Base-by-base conservation (phyloP, 2,329 filamentous ascomycete species). In the Geosmithia putterillii region DNA sequence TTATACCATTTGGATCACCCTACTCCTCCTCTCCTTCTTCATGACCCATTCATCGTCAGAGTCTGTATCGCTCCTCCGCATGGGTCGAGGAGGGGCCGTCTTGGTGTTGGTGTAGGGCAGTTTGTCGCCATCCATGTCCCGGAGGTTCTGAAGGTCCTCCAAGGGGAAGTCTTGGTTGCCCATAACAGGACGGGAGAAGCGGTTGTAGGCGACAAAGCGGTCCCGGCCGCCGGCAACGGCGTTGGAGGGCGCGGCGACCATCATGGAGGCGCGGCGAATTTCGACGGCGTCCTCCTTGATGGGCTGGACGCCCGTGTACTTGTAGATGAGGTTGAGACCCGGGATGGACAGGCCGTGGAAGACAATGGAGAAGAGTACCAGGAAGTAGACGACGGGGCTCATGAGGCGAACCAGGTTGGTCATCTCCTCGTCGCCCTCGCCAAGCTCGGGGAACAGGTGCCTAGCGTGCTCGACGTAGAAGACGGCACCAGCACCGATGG, bases 401-500 rank as follows among this genome's bases (percentile, higher is more conserved):
- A 66, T 54, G 3, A 60, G 62, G 1, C 59, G 55, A n/a, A 66
- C 45, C 12, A 70, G 49, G 35, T 58, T 51, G 0, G 52, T 53
- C 47, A 63, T 59, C 36, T 58, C 57, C 12, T 52, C 54, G 47
- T 64, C 63, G 3, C 57, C 60, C 2, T 59, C 44, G 21, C 54
- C 57, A 0, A 55, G 45, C 5, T 58, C 45, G 0, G 64, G 65
- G 45, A 69, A 66, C 4, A 71, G 51, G 10, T 68, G 57, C 7
- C 58, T 56, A 2, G 64, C 61, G 45, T 70, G 67, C 49, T 70
- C 64, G 14, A 88, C 69, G 57, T 89, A 88, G 57, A 87, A 88
- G 20, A 86, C 72, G 0, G 84, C 83, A 18, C 79, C 81, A 8
- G 86, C 82, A 2, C 84, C 84, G n/a, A 42, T 47, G 0, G 84